Conservation (phyloP, 208 protist genomes). For the Leishmania martiniquensis region DNA sequence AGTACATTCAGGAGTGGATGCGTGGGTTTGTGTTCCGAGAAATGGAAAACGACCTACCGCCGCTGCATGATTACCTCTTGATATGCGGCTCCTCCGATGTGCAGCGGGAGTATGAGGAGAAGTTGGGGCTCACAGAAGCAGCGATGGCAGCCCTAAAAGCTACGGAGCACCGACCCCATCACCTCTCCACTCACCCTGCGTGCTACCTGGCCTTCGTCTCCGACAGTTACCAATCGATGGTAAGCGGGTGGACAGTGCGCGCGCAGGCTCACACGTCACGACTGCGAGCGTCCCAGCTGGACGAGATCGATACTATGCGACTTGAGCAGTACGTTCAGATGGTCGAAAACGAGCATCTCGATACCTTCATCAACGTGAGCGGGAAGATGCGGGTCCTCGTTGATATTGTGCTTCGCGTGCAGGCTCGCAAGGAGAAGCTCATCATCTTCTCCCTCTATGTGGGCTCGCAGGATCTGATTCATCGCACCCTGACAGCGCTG, state of each 20-base stretch:
- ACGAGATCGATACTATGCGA: conserved; percentile 32
- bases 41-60: conserved; percentile 81
- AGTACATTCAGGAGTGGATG: conserved; percentile 89
- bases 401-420: conserved; percentile 57
- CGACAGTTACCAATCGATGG: conserved; percentile 60
- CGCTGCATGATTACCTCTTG: conserved; percentile 84
- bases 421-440: conserved; percentile 60
- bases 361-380: conserved; percentile 65
- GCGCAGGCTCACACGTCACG: neutral
- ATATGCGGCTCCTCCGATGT: conserved; percentile 69
- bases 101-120: conserved; percentile 42
- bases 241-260: conserved; percentile 8
- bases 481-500: conserved; percentile 56
- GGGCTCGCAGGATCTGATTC: conserved; percentile 81
- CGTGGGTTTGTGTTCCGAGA: conserved; percentile 84
- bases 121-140: conserved; percentile 9
- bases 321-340: conserved; percentile 51
- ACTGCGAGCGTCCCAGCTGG: conserved; percentile 17
- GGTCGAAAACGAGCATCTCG: conserved; percentile 44
- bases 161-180: conserved; percentile 69
- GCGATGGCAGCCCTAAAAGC: conserved; percentile 37
- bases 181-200: conserved; percentile 83
- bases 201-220: conserved; percentile 80
- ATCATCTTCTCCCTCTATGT: conserved; percentile 92
- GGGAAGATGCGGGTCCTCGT: conserved; percentile 79